These are phyloP conservation scores for Macroventuria anomochaeta DNA, from an alignment of 2,329 filamentous ascomycete genomes.

Conservation along the genomic window DNA sequence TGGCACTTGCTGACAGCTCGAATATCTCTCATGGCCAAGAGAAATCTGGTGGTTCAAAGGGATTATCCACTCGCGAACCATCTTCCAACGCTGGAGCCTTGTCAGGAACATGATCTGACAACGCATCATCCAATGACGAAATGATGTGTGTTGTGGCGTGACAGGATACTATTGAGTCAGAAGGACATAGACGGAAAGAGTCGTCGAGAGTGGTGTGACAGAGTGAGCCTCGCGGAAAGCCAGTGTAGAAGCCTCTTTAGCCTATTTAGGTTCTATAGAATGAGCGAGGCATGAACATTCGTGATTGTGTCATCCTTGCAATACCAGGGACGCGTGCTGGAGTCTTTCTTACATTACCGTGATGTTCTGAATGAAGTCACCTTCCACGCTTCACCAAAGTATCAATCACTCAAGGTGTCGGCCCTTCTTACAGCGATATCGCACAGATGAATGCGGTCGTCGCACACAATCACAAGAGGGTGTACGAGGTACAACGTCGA, in stretches of 20 bases:
- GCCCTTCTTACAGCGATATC: constrained; percentile 4
- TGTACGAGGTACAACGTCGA: constrained; percentile 5
- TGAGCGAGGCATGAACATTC: not conserved
- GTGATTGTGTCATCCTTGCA: not conserved
- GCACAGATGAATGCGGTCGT: not conserved
- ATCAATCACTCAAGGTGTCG: not conserved
- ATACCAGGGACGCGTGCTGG: not conserved
- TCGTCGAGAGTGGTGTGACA: not conserved
- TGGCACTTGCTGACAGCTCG: too few relatives aligned
- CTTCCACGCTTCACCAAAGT: not conserved
- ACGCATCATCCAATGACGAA: not conserved
- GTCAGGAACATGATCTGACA: not conserved
- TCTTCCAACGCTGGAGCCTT: not conserved
- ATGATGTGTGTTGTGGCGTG: not conserved
- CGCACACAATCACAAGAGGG: constrained; percentile 9
- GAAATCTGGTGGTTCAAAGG: not conserved
- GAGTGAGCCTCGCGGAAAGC: not conserved
- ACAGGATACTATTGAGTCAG: not conserved
- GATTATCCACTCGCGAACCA: not conserved
- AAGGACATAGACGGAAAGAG: not conserved
- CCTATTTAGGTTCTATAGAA: not conserved
- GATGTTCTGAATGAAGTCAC: too few relatives aligned
- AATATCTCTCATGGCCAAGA: too few relatives aligned
- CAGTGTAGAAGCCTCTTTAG: not conserved
- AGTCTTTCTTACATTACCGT: not conserved